A percentile compares a stretch with the other conserved stretches of the same genome.
phyloP scores from a whole-genome alignment of 441 rosid species.

The Arabidopsis hybrid region DNA sequence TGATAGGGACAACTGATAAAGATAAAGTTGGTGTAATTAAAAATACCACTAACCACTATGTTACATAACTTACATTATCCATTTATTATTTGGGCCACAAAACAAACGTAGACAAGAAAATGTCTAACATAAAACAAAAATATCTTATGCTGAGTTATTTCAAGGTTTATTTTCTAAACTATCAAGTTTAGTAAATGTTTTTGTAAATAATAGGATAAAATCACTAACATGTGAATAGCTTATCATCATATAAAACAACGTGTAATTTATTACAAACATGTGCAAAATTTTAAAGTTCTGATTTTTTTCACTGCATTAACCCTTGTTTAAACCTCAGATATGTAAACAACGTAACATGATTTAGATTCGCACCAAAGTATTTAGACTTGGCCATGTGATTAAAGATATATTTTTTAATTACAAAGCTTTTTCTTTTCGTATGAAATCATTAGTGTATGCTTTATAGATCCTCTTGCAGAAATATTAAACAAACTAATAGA shows the following conservation, averaged over 20 bases:
- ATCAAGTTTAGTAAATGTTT: background rate
- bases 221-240: background rate
- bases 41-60: conserved; percentile 6
- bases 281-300: background rate
- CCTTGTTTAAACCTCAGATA: background rate
- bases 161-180: background rate
- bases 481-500: background rate
- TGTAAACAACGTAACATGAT: background rate
- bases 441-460: background rate
- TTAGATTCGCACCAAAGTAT: background rate
- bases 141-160: background rate
- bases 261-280: background rate
- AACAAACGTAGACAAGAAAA: background rate
- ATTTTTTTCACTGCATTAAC: background rate
- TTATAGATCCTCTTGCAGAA: background rate
- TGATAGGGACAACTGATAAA: conserved; percentile 30
- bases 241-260: background rate
- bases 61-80: conserved; percentile 34
- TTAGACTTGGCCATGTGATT: background rate
- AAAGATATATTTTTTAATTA: background rate
- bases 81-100: conserved; percentile 25
- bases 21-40: conserved; percentile 21
- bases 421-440: background rate
- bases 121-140: background rate
- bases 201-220: background rate